phyloP scores from a whole-genome alignment of 371 early-diverging fungal genomes.

The Apophysomyces trapeziformis region DNA sequence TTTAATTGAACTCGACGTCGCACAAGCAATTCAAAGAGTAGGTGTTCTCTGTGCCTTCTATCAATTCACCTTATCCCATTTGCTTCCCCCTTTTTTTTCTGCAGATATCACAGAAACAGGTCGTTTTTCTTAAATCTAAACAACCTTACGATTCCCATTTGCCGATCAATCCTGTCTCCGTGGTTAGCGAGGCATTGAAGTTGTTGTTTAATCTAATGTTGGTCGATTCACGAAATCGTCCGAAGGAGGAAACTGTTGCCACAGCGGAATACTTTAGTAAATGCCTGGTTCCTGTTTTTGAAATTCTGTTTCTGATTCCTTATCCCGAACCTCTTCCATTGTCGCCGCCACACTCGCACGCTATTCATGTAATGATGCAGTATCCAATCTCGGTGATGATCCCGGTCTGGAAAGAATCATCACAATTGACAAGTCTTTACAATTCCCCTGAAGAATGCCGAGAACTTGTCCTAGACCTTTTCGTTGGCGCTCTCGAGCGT shows the following conservation, averaged over 20 bases:
- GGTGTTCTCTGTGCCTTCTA: not conserved
- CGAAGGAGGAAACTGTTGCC: constrained; percentile 17
- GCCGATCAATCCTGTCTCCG: constrained; percentile 49
- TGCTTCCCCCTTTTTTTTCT: not conserved
- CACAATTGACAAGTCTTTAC: constrained; percentile 18
- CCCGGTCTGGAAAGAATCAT: constrained; percentile 45
- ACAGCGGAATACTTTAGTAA: constrained; percentile 26
- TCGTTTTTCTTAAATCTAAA: constrained; percentile 16
- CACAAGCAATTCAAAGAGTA: constrained; percentile 48
- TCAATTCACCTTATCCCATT: not conserved
- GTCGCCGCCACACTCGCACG: constrained; percentile 75
- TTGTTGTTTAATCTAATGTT: constrained; percentile 62
- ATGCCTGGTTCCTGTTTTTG: constrained; percentile 38
- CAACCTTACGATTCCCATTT: constrained; percentile 16
- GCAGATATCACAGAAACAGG: constrained; percentile 17
- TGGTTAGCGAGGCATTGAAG: constrained; percentile 62
- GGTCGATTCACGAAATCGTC: constrained; percentile 34
- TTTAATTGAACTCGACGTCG: constrained; percentile 48
- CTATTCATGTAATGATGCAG: constrained; percentile 75
- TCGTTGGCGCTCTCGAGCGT: constrained; percentile 32
- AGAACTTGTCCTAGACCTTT: constrained; percentile 14
- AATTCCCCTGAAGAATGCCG: constrained; percentile 18
- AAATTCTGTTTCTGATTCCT: constrained; percentile 47
- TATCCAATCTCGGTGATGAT: constrained; percentile 45
- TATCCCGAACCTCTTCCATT: constrained; percentile 60